A percentile compares a stretch with the other conserved stretches of the same genome.
Conservation (phyloP, 2,329 filamentous ascomycete species). For the Colletotrichum eremochloae region DNA sequence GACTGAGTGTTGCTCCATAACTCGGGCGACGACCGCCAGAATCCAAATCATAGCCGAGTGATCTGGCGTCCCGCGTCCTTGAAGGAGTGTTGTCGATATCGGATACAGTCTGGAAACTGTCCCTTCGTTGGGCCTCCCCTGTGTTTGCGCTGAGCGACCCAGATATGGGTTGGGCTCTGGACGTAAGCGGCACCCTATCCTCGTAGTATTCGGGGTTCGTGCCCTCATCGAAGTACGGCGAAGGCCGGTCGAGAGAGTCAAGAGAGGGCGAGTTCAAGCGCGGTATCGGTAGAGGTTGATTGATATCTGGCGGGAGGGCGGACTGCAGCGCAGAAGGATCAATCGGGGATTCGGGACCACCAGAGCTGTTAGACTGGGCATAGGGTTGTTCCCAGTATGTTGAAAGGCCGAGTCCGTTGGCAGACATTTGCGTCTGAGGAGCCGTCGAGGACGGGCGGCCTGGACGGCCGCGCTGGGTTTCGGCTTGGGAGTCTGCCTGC, state of each 20-base stretch:
- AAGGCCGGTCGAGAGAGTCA: slow-evolving; percentile 50
- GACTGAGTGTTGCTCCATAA: slow-evolving; percentile 69
- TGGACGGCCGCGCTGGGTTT: slow-evolving; percentile 27
- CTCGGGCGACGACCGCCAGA: slow-evolving; percentile 72
- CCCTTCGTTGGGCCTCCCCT: slow-evolving; percentile 58
- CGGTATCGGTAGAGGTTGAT: slow-evolving; percentile 46
- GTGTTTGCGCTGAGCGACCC: slow-evolving; percentile 60
- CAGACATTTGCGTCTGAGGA: slow-evolving; percentile 30
- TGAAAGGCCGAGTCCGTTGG: slow-evolving; percentile 59
- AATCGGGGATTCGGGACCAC: slow-evolving; percentile 63
- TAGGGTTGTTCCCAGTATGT: slow-evolving; percentile 68
- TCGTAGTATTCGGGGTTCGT: slow-evolving; percentile 62
- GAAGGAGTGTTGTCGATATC: slow-evolving; percentile 69
- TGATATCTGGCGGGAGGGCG: slow-evolving; percentile 67
- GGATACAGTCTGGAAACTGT: slow-evolving; percentile 71
- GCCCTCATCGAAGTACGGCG: slow-evolving; percentile 51
- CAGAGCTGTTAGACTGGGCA: slow-evolving; percentile 52
- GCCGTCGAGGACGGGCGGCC: slow-evolving; percentile 21
- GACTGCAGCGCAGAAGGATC: slow-evolving; percentile 67
- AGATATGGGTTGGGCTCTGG: slow-evolving; percentile 67
- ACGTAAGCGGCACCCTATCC: slow-evolving; percentile 70
- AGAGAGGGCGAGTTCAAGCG: slow-evolving; percentile 42
- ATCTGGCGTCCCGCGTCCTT: slow-evolving; percentile 63
- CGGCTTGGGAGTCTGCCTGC: slow-evolving; percentile 42
- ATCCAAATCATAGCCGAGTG: slow-evolving; percentile 64